Conservation (phyloP, 2,329 filamentous ascomycete species). For the Myriosclerotinia curreyana region DNA sequence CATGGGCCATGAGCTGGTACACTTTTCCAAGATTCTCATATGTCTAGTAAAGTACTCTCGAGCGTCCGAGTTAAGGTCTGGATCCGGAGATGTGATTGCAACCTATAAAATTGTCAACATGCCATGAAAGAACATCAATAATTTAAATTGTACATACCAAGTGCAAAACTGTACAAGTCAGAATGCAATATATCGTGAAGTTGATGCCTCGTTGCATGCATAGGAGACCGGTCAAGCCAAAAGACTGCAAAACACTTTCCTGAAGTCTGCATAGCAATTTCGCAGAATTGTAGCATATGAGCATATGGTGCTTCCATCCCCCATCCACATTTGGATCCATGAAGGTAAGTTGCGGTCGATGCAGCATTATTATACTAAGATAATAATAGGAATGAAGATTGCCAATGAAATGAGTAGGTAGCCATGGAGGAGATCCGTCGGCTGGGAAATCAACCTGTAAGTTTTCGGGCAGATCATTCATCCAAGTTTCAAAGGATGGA, state of each 20-base stretch:
- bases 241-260: conserved; percentile 74
- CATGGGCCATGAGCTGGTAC: conserved; percentile 79
- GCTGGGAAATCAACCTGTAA: conserved; percentile 73
- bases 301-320: conserved; percentile 85
- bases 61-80: conserved; percentile 79
- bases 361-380: conserved; percentile 78
- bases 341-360: conserved; percentile 79
- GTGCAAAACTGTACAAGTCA: conserved; percentile 91
- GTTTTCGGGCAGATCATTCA: conserved; percentile 73
- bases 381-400: conserved; percentile 90
- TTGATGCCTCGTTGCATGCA: conserved; percentile 94
- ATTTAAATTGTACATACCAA: conserved; percentile 60
- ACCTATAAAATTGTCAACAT: conserved; percentile 53
- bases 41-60: conserved; percentile 87
- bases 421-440: conserved; percentile 77
- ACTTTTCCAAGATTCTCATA: conserved; percentile 88
- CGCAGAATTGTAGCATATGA: conserved; percentile 78
- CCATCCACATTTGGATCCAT: conserved; percentile 72
- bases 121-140: conserved; percentile 17
- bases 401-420: conserved; percentile 82
- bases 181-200: conserved; percentile 88
- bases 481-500: conserved; percentile 71
- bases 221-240: conserved; percentile 74
- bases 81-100: conserved; percentile 88
- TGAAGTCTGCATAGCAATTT: conserved; percentile 83